Evolutionary conservation across 2,329 filamentous ascomycete species (phyloP).

Genomic region (Teratosphaeria pseudoeucalypti): DNA sequence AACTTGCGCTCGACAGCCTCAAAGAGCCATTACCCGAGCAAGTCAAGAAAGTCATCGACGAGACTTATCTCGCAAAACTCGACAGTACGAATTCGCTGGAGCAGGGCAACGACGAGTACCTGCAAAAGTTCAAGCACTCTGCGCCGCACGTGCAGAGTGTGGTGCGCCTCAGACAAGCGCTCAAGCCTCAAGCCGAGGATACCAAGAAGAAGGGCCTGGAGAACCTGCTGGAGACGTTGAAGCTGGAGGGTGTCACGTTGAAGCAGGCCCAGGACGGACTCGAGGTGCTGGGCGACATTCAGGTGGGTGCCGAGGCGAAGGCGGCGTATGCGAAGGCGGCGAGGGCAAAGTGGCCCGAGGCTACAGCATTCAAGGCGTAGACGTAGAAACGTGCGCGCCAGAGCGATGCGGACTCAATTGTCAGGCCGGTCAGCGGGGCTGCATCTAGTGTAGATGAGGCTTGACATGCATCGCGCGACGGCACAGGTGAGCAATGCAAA

Average conservation of each 20-base stretch:
- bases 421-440: too few species aligned
- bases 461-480: background rate
- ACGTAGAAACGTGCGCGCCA: background rate
- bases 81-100: constrained; percentile 32
- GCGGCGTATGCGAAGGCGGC: constrained; percentile 38
- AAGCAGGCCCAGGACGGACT: constrained; percentile 49
- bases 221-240: constrained; percentile 50
- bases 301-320: constrained; percentile 38
- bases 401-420: background rate
- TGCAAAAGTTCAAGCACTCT: constrained; percentile 52
- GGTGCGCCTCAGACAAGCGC: constrained; percentile 47
- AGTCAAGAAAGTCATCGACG: constrained; percentile 58
- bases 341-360: constrained; percentile 29
- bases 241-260: constrained; percentile 40
- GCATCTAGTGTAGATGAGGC: background rate
- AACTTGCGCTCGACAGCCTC: constrained; percentile 30
- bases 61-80: constrained; percentile 48
- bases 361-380: constrained; percentile 9
- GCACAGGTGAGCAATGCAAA: background rate
- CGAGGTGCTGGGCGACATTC: constrained; percentile 41
- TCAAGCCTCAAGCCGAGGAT: constrained; percentile 47
- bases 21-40: constrained; percentile 52
- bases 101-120: constrained; percentile 57
- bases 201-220: constrained; percentile 49
- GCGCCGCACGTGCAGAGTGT: constrained; percentile 53